A percentile compares a stretch with the other conserved stretches of the same genome.
Evolutionary conservation across 345 rosid species (phyloP).

Genomic region (Isatis tinctoria): DNA sequence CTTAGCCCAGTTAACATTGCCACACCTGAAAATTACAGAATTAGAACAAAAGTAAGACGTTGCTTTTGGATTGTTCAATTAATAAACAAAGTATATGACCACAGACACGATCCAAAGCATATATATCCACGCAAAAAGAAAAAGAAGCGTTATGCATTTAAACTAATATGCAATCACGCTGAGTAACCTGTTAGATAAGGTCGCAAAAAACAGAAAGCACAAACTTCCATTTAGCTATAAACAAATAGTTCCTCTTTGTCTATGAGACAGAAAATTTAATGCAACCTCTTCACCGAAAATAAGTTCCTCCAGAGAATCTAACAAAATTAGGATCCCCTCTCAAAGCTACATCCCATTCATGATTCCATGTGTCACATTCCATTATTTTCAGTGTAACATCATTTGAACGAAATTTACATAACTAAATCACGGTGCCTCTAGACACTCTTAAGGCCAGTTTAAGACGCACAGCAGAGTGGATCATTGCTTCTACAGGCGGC

Average conservation of each 20-base stretch:
- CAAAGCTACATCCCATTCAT: not conserved
- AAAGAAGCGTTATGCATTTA: too few relatives aligned
- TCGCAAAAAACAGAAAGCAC: not conserved
- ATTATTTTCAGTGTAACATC: not conserved
- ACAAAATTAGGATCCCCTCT: not conserved
- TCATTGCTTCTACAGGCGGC: not conserved
- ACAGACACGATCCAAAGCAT: not conserved
- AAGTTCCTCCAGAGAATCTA: not conserved
- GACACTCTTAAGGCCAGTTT: not conserved
- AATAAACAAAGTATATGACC: not conserved
- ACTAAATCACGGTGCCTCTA: not conserved
- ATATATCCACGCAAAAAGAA: not conserved
- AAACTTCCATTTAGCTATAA: not conserved
- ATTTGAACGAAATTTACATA: not conserved
- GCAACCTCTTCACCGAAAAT: not conserved
- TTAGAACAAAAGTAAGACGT: not conserved
- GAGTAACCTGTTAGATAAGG: too few relatives aligned
- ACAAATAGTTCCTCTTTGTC: not conserved
- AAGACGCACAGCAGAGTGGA: not conserved
- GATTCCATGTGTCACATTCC: not conserved
- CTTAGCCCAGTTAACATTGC: slow-evolving; percentile 97
- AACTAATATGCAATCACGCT: too few relatives aligned
- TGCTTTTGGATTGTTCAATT: not conserved
- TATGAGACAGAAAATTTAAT: not conserved
- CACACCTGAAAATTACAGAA: slow-evolving; percentile 62